Percentiles rank a stretch among this genome's conserved stretches.
Evolutionary conservation across 1,139 yeast genomes (phyloP).

Genomic region (Candida sp.): DNA sequence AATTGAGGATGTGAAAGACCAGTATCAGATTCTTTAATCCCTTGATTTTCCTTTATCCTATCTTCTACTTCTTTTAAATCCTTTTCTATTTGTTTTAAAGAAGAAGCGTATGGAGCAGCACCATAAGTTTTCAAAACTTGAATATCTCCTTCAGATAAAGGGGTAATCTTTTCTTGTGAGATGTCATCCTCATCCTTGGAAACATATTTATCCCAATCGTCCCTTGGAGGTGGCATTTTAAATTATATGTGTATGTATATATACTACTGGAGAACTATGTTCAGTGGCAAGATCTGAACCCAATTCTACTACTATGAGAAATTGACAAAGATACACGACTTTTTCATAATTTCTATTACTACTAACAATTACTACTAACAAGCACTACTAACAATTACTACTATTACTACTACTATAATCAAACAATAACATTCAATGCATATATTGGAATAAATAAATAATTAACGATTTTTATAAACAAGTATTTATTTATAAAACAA

Average conservation of each 20-base stretch:
- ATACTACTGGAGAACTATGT: no score
- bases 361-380: no score
- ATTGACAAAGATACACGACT: not conserved
- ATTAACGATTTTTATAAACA: conserved; percentile 1
- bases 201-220: conserved; percentile 96
- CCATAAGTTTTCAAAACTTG: conserved; percentile 96
- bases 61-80: conserved; percentile 82
- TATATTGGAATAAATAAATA: conserved; percentile 3
- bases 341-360: no score
- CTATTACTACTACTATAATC: no score
- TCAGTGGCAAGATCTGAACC: conserved; percentile 3
- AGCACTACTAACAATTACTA: no score
- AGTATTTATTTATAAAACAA: not conserved
- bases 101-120: conserved; percentile 90
- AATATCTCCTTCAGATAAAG: conserved; percentile 93
- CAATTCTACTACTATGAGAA: conserved; percentile 1
- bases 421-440: conserved; percentile 2
- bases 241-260: not conserved
- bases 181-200: conserved; percentile 75
- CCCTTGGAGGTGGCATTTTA: conserved; percentile 78
- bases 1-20: conserved; percentile 94
- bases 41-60: conserved; percentile 89
- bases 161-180: conserved; percentile 71
- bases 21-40: conserved; percentile 92
- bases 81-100: conserved; percentile 76